Conservation (phyloP, 306 rosid genomes). For the Ziziphus jujuba region DNA sequence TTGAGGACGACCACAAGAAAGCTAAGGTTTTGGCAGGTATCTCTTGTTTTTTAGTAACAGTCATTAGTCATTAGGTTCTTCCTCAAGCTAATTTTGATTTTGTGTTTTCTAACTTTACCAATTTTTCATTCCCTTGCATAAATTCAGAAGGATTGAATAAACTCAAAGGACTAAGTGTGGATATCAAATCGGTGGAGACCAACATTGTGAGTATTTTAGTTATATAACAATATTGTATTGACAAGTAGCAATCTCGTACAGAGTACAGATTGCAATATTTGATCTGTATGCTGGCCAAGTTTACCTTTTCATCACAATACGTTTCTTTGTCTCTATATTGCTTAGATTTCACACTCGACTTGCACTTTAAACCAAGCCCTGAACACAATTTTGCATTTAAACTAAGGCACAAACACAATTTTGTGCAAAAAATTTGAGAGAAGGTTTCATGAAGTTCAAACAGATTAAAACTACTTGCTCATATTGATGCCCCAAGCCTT, state of each 20-base stretch:
- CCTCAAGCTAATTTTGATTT: slow-evolving; percentile 1
- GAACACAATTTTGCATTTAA: neutral
- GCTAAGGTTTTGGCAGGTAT: slow-evolving; percentile 74
- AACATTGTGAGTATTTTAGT: slow-evolving; percentile 67
- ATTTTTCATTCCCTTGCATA: neutral
- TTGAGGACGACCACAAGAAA: slow-evolving; percentile 75
- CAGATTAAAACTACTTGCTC: too few species aligned
- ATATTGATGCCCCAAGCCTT: neutral
- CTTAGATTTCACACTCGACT: too few species aligned
- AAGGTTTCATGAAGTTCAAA: neutral
- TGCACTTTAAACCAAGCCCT: neutral
- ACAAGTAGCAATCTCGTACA: neutral
- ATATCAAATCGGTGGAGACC: slow-evolving; percentile 56
- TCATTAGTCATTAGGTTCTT: neutral
- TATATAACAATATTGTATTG: neutral
- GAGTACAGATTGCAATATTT: neutral
- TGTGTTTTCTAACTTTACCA: slow-evolving; percentile 1
- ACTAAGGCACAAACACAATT: too few species aligned
- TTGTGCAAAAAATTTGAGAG: neutral
- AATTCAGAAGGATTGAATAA: slow-evolving; percentile 58
- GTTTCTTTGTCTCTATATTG: too few species aligned
- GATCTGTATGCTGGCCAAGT: neutral
- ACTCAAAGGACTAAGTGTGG: slow-evolving; percentile 61
- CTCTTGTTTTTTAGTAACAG: neutral
- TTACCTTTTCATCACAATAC: neutral